These are phyloP conservation scores for Auriscalpium microsporum DNA, from an alignment of 768 basidiomycete species.

Conservation along the genomic window DNA sequence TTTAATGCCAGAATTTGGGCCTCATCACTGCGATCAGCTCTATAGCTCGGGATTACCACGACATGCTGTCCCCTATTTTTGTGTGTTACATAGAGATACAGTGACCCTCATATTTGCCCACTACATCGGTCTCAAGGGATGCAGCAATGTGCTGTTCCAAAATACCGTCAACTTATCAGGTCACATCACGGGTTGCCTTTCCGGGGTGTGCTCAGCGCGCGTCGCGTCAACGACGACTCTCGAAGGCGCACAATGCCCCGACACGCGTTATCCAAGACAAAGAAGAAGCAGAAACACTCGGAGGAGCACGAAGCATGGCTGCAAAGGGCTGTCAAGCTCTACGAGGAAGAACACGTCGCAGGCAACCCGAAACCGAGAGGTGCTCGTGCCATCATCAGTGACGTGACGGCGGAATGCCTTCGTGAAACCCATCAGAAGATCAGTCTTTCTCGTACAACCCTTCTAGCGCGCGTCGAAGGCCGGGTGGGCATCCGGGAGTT, in stretches of 20 bases:
- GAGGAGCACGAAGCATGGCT: constrained; percentile 1
- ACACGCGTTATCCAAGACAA: constrained; percentile 1
- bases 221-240: too few species aligned
- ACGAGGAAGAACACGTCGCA: background rate
- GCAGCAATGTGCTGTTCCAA: too few species aligned
- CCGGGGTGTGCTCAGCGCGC: too few species aligned
- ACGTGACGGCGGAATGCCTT: background rate
- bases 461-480: constrained; percentile 13
- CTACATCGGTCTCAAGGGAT: too few species aligned
- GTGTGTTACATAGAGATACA: too few species aligned
- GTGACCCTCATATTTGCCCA: too few species aligned
- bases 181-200: too few species aligned
- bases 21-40: too few species aligned
- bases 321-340: background rate
- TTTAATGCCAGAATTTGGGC: too few species aligned
- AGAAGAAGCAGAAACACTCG: background rate
- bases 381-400: background rate
- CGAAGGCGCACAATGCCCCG: background rate
- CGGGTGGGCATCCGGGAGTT: constrained; percentile 18
- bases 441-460: constrained; percentile 12
- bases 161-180: too few species aligned
- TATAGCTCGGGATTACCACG: too few species aligned
- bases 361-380: background rate
- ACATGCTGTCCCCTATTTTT: too few species aligned
- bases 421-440: constrained; percentile 5